Conservation (phyloP, 257 asterid genomes). For the Pogostemon cablin region DNA sequence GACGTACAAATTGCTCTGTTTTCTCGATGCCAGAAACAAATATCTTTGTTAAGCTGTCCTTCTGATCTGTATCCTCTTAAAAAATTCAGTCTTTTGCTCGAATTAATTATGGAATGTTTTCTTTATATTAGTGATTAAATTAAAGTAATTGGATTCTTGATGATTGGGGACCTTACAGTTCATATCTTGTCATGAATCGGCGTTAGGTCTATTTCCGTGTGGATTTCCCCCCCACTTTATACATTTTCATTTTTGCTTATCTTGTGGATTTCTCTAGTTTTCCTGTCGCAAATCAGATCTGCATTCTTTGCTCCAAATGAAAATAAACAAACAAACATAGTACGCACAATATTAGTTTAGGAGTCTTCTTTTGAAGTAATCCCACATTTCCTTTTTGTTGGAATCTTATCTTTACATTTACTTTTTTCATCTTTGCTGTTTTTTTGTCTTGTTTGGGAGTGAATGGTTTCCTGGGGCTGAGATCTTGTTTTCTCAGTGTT, state of each 20-base stretch:
- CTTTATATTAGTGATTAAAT: slow-evolving; percentile 16
- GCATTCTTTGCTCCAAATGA: slow-evolving; percentile 32
- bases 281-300: slow-evolving; percentile 63
- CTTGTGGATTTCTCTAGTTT: slow-evolving; percentile 27
- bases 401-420: slow-evolving; percentile 30
- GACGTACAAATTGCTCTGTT: slow-evolving; percentile 21
- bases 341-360: slow-evolving; percentile 24
- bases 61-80: slow-evolving; percentile 28
- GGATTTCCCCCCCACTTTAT: slow-evolving; percentile 27
- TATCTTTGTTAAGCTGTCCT: slow-evolving; percentile 46
- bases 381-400: slow-evolving; percentile 36
- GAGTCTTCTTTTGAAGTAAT: slow-evolving; percentile 36
- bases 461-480: slow-evolving; percentile 18
- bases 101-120: slow-evolving; percentile 40
- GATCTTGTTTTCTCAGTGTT: slow-evolving; percentile 34
- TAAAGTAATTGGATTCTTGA: slow-evolving; percentile 24
- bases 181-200: slow-evolving; percentile 75
- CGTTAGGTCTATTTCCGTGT: slow-evolving; percentile 49
- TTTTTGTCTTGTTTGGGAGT: slow-evolving; percentile 2
- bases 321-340: slow-evolving; percentile 29
- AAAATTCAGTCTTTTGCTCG: not conserved
- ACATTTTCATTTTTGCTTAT: not conserved
- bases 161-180: slow-evolving; percentile 38
- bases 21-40: slow-evolving; percentile 23
- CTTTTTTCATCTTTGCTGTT: slow-evolving; percentile 11